phyloP scores from a whole-genome alignment of 177 flowering plant genomes.

The Vitis hybrid region DNA sequence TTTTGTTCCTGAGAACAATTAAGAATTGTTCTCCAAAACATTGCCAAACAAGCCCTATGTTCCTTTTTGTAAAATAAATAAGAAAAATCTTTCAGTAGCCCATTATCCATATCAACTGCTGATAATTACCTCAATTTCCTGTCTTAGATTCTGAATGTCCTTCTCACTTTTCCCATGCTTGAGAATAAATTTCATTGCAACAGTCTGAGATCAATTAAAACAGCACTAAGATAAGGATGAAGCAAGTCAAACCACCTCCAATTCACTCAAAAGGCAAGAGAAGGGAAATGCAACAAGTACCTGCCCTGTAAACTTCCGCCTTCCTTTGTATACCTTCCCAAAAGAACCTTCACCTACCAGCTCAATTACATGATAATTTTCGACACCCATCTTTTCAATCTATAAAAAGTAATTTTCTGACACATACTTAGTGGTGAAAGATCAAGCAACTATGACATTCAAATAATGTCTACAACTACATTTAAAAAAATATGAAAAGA shows the following conservation, averaged over 20 bases:
- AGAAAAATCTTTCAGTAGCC: neutral
- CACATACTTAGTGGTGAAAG: too few relatives aligned
- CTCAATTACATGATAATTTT: conserved; percentile 88
- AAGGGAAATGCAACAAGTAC: conserved; percentile 23
- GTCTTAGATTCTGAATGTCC: conserved; percentile 80
- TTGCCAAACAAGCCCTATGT: neutral
- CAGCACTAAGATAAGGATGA: conserved; percentile 4
- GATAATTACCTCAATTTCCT: conserved; percentile 85
- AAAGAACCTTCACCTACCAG: conserved; percentile 96
- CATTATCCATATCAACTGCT: neutral
- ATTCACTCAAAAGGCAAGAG: neutral
- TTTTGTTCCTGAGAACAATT: too few relatives aligned
- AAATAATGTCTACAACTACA: too few relatives aligned
- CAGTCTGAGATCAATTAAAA: conserved; percentile 52
- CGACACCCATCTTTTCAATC: conserved; percentile 61
- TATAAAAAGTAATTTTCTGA: too few relatives aligned
- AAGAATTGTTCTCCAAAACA: too few relatives aligned
- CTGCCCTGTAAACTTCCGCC: conserved; percentile 84
- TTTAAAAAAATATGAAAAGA: too few relatives aligned
- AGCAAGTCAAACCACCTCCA: neutral
- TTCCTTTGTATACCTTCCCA: conserved; percentile 92
- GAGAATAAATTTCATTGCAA: conserved; percentile 91
- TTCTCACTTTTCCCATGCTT: conserved; percentile 98
- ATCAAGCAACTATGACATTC: too few relatives aligned
- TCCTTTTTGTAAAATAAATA: neutral